Base-by-base conservation (phyloP, 1,284 basidiomycete genomes). In the Heterobasidion irregulare region DNA sequence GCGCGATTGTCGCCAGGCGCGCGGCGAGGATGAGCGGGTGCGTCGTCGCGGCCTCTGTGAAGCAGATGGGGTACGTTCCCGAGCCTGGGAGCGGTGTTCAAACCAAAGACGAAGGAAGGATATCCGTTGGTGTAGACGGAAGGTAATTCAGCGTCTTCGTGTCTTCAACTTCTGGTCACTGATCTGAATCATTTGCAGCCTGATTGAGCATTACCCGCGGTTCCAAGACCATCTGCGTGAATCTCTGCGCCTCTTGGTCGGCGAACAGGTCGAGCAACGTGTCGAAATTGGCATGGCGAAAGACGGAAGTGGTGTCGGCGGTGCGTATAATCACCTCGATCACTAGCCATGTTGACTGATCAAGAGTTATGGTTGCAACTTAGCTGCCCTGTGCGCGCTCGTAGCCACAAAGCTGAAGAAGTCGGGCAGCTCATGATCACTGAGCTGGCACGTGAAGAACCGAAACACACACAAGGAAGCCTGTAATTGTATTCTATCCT, bases 231-330 rank as follows among this genome's bases (percentile, higher is more conserved):
- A 79, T 12, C 74, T 98, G 59, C 79, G 90, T 35, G 80, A 84
- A 49, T 87, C 92, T 0, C 70, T 99, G 51, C 73, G 80, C n/a
- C 70, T 75, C 2, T 65, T 98, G 36, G 79, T 98, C 10, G 94
- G 96, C 7, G 76, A 82, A 45, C 80, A 91, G 45, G 82, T 88
- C 5, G 93, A 94, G 72, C 77, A 81, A 65, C 75, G 83, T 41
- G 83, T 97, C 7, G 80, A 86, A 58, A 91, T 98, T 62, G 94
- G 92, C 19, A 70, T 98, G 63, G 96, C 96, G 5, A 98, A 97
- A 72, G 97, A 99, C 66, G 96, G 97, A 26, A 95, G 92, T 66
- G 97, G 96, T 53, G 94, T 96, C 44, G 96, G 96, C 66, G 93
- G 92, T 94, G 70, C 71, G 87, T 68, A 8, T 46, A 5, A 53